Evolutionary conservation across 768 basidiomycete genomes (phyloP).

Genomic region (Imleria badia): DNA sequence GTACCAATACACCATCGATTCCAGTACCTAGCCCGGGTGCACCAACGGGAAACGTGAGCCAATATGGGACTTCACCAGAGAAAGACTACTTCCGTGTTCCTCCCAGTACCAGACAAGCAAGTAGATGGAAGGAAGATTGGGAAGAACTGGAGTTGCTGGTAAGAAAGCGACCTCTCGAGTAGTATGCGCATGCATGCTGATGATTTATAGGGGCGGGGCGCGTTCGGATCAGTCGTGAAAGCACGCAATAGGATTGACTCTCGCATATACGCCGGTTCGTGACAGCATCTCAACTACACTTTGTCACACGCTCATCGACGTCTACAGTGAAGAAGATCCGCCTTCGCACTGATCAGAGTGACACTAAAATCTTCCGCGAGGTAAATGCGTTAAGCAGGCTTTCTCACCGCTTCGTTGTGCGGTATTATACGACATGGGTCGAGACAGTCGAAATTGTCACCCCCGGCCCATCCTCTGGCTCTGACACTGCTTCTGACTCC

Average conservation of each 20-base stretch:
- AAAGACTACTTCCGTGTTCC: slow-evolving; percentile 55
- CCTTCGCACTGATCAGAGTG: slow-evolving; percentile 72
- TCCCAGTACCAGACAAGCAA: slow-evolving; percentile 49
- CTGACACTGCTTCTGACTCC: slow-evolving; percentile 37
- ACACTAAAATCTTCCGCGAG: slow-evolving; percentile 87
- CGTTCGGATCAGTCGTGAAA: slow-evolving; percentile 93
- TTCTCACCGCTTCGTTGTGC: slow-evolving; percentile 86
- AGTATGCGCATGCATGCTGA: neutral
- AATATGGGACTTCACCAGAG: slow-evolving; percentile 57
- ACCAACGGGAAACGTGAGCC: slow-evolving; percentile 42
- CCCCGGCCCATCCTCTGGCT: slow-evolving; percentile 47
- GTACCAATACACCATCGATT: slow-evolving; percentile 19
- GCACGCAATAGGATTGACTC: slow-evolving; percentile 86
- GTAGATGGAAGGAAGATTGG: slow-evolving; percentile 92
- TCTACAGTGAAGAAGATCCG: slow-evolving; percentile 83
- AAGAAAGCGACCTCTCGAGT: slow-evolving; percentile 1
- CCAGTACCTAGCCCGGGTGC: slow-evolving; percentile 39
- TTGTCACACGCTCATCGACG: neutral
- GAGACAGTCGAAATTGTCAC: slow-evolving; percentile 61
- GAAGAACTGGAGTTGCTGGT: slow-evolving; percentile 88
- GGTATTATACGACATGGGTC: slow-evolving; percentile 92
- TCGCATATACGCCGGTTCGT: slow-evolving; percentile 76
- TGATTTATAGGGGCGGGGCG: slow-evolving; percentile 71
- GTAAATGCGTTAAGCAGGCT: slow-evolving; percentile 86
- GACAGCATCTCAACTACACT: neutral